Conservation (phyloP, 1,284 basidiomycete genomes). For the Porogramme epimiltina region DNA sequence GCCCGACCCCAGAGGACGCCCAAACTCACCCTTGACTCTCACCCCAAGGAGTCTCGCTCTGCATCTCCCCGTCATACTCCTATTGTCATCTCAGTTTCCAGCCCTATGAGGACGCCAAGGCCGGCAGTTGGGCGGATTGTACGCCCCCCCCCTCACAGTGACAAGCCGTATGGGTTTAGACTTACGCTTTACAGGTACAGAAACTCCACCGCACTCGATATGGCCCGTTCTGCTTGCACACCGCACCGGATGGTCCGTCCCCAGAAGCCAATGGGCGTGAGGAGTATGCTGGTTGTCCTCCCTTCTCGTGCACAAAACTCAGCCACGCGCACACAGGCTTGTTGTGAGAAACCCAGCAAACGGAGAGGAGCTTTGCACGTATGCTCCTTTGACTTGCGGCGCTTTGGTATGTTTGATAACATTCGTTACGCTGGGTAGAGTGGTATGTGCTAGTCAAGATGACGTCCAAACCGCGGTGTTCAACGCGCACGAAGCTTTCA, state of each 20-base stretch:
- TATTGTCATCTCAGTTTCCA: too few species aligned
- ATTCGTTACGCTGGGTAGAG: neutral
- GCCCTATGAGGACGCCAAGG: too few species aligned
- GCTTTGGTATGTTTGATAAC: neutral
- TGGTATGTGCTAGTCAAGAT: slow-evolving; percentile 35
- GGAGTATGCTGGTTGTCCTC: slow-evolving; percentile 17
- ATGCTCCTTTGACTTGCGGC: slow-evolving; percentile 28
- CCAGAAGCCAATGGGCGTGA: slow-evolving; percentile 23
- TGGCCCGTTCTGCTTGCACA: slow-evolving; percentile 29
- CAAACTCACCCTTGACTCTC: too few species aligned
- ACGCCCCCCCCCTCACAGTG: too few species aligned
- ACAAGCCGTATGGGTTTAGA: too few species aligned
- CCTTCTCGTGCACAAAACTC: neutral
- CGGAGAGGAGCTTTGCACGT: slow-evolving; percentile 61
- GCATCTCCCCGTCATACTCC: too few species aligned
- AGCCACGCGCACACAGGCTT: slow-evolving; percentile 48
- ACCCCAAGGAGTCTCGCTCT: too few species aligned
- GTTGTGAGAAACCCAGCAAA: slow-evolving; percentile 68
- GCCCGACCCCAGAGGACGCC: too few species aligned
- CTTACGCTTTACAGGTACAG: too few species aligned
- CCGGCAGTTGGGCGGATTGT: too few species aligned
- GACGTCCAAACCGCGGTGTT: slow-evolving; percentile 56
- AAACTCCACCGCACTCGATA: slow-evolving; percentile 24
- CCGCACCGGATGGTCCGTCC: slow-evolving; percentile 16
- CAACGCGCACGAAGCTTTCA: slow-evolving; percentile 58